Percentiles rank a stretch among this genome's conserved stretches.
Conservation (phyloP, 1,284 basidiomycete genomes). For the Malassezia japonica region DNA sequence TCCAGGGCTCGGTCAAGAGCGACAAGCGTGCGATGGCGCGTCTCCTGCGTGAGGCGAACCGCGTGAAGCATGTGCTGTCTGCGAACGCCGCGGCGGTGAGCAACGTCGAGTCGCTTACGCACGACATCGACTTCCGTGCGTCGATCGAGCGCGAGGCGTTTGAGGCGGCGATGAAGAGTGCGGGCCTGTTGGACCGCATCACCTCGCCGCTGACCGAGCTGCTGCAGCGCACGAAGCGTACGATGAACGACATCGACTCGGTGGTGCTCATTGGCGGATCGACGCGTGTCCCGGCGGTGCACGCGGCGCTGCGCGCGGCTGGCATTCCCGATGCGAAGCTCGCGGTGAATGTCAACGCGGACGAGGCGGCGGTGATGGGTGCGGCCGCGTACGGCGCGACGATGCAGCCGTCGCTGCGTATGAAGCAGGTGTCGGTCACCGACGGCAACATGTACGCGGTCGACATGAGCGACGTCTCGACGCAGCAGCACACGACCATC, state of each 20-base stretch:
- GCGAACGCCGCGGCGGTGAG: constrained; percentile 74
- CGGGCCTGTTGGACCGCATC: constrained; percentile 26
- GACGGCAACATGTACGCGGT: constrained; percentile 53
- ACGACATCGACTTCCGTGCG: constrained; percentile 80
- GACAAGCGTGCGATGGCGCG: constrained; percentile 84
- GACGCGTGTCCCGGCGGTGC: constrained; percentile 83
- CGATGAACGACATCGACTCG: constrained; percentile 66
- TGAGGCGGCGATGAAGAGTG: constrained; percentile 52
- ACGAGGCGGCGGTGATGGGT: constrained; percentile 85
- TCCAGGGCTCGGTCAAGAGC: constrained; percentile 35
- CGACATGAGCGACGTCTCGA: constrained; percentile 25
- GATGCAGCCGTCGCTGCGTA: constrained; percentile 82
- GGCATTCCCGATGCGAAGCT: constrained; percentile 42
- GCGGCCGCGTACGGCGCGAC: constrained; percentile 86
- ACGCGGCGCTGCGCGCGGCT: constrained; percentile 52
- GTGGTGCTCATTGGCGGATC: constrained; percentile 84
- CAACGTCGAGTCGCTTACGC: constrained; percentile 73
- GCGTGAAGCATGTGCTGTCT: constrained; percentile 84
- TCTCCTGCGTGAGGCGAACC: constrained; percentile 80
- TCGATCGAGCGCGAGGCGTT: constrained; percentile 68
- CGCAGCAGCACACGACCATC: constrained; percentile 19
- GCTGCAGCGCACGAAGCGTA: constrained; percentile 60
- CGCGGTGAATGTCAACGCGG: constrained; percentile 80
- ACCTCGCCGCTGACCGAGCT: constrained; percentile 59
- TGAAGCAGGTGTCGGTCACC: constrained; percentile 77